These are phyloP conservation scores for Diaporthe eres DNA, from an alignment of 2,329 filamentous ascomycete genomes.

Conservation along the genomic window DNA sequence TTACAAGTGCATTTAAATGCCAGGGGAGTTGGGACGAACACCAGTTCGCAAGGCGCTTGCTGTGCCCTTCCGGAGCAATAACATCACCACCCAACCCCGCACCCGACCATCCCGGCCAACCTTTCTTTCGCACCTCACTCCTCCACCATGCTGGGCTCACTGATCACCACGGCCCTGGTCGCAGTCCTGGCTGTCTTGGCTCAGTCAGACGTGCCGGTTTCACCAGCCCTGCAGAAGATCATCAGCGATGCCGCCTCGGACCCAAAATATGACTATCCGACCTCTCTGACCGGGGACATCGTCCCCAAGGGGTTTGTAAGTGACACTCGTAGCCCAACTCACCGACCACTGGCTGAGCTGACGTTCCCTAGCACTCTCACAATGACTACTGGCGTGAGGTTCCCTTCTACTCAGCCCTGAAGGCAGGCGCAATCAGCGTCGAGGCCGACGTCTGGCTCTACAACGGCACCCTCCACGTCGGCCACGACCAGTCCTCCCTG, in stretches of 20 bases:
- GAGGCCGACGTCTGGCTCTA: constrained; percentile 79
- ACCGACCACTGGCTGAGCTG: not conserved
- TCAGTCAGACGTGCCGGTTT: constrained; percentile 38
- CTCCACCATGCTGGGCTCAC: constrained; percentile 22
- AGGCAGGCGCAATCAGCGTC: constrained; percentile 71
- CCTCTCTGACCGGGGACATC: constrained; percentile 67
- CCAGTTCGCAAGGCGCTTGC: not conserved
- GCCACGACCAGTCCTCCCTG: constrained; percentile 70
- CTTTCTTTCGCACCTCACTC: not conserved
- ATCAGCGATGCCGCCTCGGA: constrained; percentile 34
- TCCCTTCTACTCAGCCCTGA: constrained; percentile 74
- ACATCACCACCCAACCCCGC: not conserved
- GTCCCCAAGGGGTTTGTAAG: constrained; percentile 64
- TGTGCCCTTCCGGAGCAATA: not conserved
- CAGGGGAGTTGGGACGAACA: constrained; percentile 16
- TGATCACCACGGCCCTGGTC: constrained; percentile 20
- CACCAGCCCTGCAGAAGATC: constrained; percentile 36
- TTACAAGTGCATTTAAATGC: not conserved
- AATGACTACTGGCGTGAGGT: constrained; percentile 79
- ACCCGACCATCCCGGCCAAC: not conserved
- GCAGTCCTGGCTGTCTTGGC: not conserved
- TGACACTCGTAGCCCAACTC: not conserved
- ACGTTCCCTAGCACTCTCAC: constrained; percentile 66
- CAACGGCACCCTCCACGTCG: constrained; percentile 69
- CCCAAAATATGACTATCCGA: constrained; percentile 60